phyloP scores from a whole-genome alignment of 1,284 basidiomycete species.

The Fomitiporia mediterranea region DNA sequence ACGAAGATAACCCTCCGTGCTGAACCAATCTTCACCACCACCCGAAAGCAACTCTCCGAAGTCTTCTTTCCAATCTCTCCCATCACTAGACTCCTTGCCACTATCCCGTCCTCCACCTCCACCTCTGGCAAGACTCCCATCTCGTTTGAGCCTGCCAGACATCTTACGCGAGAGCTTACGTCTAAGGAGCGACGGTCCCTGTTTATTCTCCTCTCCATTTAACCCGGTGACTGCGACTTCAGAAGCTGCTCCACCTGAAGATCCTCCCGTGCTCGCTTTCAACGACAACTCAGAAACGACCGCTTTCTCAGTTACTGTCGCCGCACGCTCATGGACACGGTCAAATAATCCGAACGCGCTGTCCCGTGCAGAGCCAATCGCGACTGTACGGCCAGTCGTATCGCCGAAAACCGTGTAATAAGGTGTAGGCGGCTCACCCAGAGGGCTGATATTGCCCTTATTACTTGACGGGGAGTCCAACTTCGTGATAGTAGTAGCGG shows the following conservation, averaged over 20 bases:
- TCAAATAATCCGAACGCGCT: constrained; percentile 24
- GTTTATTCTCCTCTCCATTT: not conserved
- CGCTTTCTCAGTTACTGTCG: constrained; percentile 14
- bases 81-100: constrained; percentile 14
- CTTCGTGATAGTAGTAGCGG: constrained; percentile 21
- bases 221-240: not conserved
- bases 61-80: constrained; percentile 17
- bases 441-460: constrained; percentile 1
- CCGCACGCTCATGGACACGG: constrained; percentile 3
- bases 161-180: constrained; percentile 43
- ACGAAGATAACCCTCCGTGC: constrained; percentile 20
- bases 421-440: constrained; percentile 28
- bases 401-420: constrained; percentile 54
- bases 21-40: not conserved
- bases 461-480: not conserved
- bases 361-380: constrained; percentile 41
- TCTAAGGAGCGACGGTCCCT: constrained; percentile 18
- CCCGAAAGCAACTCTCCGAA: constrained; percentile 9
- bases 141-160: constrained; percentile 41
- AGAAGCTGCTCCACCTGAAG: constrained; percentile 2
- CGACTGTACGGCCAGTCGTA: constrained; percentile 39
- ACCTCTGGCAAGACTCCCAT: constrained; percentile 24
- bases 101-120: constrained; percentile 21
- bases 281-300: constrained; percentile 14
- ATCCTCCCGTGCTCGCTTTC: not conserved